Conservation (phyloP, 2,329 filamentous ascomycete species). For the Fusarium albosuccineum region DNA sequence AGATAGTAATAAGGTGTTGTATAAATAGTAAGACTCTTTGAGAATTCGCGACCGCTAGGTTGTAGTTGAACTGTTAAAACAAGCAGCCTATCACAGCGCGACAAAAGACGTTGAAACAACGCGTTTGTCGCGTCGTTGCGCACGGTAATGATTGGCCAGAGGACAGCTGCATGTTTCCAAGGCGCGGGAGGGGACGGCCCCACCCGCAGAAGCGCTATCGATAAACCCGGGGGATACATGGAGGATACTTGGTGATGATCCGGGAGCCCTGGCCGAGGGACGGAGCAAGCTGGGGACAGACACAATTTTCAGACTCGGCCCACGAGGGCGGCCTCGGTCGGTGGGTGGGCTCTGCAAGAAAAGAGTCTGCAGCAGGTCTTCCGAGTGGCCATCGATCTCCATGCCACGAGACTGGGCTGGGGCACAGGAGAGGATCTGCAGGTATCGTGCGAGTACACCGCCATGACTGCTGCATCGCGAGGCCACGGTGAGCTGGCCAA, state of each 20-base stretch:
- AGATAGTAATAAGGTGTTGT: too few species aligned
- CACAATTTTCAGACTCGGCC: too few species aligned
- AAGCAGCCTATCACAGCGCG: constrained; percentile 36
- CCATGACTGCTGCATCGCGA: constrained; percentile 21
- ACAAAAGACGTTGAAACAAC: constrained; percentile 34
- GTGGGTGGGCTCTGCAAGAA: constrained; percentile 22
- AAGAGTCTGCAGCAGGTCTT: constrained; percentile 33
- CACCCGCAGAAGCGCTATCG: constrained; percentile 46
- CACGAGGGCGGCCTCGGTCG: not conserved
- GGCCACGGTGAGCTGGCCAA: constrained; percentile 30
- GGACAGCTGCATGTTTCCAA: constrained; percentile 37
- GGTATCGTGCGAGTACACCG: constrained; percentile 38
- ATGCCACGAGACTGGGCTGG: constrained; percentile 28
- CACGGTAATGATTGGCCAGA: constrained; percentile 40
- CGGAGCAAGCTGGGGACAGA: constrained; percentile 9
- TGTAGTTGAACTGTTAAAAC: constrained; percentile 9
- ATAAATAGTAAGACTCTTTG: too few species aligned
- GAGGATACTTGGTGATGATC: constrained; percentile 19
- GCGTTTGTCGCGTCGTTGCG: constrained; percentile 43
- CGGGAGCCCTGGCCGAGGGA: constrained; percentile 29
- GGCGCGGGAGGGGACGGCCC: constrained; percentile 27
- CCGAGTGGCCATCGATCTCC: constrained; percentile 39
- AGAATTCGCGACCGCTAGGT: not conserved
- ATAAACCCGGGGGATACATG: constrained; percentile 43
- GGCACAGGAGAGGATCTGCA: not conserved